Conservation (phyloP, 176 grass and related monocot species). For the Pontederia crassipes region DNA sequence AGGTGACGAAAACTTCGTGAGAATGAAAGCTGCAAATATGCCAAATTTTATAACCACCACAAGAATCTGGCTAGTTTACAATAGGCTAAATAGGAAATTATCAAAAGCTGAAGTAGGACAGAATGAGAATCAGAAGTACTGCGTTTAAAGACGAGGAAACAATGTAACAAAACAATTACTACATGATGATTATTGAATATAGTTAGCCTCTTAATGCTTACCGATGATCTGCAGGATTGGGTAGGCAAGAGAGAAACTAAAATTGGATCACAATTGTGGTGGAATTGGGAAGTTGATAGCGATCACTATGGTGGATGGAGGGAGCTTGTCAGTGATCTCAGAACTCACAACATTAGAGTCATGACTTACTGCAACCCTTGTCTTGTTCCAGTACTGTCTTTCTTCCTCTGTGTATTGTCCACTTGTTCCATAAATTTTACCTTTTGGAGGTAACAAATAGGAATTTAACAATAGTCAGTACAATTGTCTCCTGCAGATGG, state of each 20-base stretch:
- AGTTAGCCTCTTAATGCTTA: neutral
- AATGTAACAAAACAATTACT: too few relatives aligned
- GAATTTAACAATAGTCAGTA: too few relatives aligned
- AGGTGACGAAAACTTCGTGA: slow-evolving; percentile 27
- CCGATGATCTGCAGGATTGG: slow-evolving; percentile 50
- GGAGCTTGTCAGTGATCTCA: slow-evolving; percentile 47
- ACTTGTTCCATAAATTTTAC: too few relatives aligned
- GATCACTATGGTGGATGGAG: slow-evolving; percentile 60
- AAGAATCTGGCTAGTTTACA: too few relatives aligned
- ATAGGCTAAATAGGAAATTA: too few relatives aligned
- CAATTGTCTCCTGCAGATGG: slow-evolving; percentile 28
- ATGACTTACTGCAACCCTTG: slow-evolving; percentile 94
- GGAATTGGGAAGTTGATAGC: slow-evolving; percentile 87
- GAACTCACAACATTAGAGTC: slow-evolving; percentile 31
- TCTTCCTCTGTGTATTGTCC: neutral
- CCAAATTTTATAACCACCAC: too few relatives aligned
- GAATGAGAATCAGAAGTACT: too few relatives aligned
- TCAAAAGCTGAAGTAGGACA: too few relatives aligned
- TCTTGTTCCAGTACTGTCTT: slow-evolving; percentile 46
- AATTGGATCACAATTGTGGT: slow-evolving; percentile 90
- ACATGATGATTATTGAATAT: neutral
- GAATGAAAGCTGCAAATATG: too few relatives aligned
- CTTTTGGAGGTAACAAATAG: too few relatives aligned
- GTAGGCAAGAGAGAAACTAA: slow-evolving; percentile 83
- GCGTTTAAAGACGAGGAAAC: too few relatives aligned